Evolutionary conservation across 495 filamentous ascomycete genomes (phyloP), one percentile per base, ranked within the genome.

Genomic region (Daldinia childiae): DNA sequence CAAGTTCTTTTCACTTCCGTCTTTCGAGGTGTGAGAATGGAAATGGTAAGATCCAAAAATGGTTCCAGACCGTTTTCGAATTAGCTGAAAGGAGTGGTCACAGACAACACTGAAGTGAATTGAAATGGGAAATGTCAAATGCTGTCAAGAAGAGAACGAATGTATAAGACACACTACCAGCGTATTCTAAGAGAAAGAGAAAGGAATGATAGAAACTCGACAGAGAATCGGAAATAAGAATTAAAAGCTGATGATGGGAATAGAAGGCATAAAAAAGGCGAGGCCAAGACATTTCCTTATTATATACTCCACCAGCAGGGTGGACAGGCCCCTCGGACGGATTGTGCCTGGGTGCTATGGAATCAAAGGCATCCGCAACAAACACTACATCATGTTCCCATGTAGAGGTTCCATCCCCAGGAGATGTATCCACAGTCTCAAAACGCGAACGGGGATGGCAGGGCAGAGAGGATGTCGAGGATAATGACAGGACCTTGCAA

Each of bases 31-130:
- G 56, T 30, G 19, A 68, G 61, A 74, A 76, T 73, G 60, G 65
- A 68, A 69, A 63, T 62, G 60, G 30, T 71, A 72, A 73, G 71
- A 69, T 74, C 68, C 71, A 76, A 72, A 77, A 78, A 78, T 80
- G 82, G 83, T 85, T 78, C 83, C 83, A 84, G 83, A 84, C 83
- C 82, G 73, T 71, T 77, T 76, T 77, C 71, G 71, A 82, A 79
- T 70, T 67, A 71, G 61, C 57, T 72, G 76, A 76, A 80, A 82
- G 73, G 76, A 79, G 74, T 78, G 80, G 71, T 74, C 79, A 75
- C 72, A 76, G 80, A 82, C 81, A 79, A 73, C 71, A 73, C 71
- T 73, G 61, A 69, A 68, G 72, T 77, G 71, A 79, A 79, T 75
- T 63, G 69, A 73, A 80, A 72, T 68, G 69, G 73, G 68, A 78